Conservation (phyloP, 225 moss, liverwort and hornwort genomes). For the Physcomitrium patens region DNA sequence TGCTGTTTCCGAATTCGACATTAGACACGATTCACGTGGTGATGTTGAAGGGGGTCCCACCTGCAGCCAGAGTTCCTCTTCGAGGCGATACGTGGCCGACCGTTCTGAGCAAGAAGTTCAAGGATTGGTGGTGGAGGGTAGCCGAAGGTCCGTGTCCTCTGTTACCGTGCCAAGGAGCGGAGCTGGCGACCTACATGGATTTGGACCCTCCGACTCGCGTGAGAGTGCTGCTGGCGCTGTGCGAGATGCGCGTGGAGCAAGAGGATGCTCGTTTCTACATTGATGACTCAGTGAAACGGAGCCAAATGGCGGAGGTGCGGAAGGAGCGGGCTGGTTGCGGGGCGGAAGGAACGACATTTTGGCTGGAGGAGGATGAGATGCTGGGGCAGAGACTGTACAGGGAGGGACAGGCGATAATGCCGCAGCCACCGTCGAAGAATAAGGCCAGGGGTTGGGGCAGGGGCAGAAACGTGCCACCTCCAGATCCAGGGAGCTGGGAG, state of each 20-base stretch:
- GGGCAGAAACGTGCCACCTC: conserved; percentile 57
- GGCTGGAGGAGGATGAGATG: too few species aligned
- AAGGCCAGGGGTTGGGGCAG: conserved; percentile 12
- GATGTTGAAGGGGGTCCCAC: conserved; percentile 70
- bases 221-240: conserved; percentile 62
- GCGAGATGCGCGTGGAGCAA: conserved; percentile 39
- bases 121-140: too few species aligned
- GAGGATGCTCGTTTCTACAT: too few species aligned
- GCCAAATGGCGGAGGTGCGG: too few species aligned
- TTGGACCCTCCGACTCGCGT: conserved; percentile 61
- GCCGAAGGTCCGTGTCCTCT: too few species aligned
- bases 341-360: too few species aligned
- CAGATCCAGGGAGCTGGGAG: conserved; percentile 62
- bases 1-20: conserved; percentile 52
- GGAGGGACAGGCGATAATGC: too few species aligned
- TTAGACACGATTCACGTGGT: conserved; percentile 69
- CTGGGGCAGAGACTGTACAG: too few species aligned
- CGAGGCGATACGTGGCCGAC: conserved; percentile 73
- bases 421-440: too few species aligned
- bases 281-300: too few species aligned
- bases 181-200: conserved; percentile 56
- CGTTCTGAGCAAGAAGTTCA: conserved; percentile 63
- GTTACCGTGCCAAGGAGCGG: too few species aligned
- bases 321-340: too few species aligned
- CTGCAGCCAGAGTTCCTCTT: conserved; percentile 66